phyloP scores from a whole-genome alignment of 257 asterid genomes.

The Gardenia jasminoides region DNA sequence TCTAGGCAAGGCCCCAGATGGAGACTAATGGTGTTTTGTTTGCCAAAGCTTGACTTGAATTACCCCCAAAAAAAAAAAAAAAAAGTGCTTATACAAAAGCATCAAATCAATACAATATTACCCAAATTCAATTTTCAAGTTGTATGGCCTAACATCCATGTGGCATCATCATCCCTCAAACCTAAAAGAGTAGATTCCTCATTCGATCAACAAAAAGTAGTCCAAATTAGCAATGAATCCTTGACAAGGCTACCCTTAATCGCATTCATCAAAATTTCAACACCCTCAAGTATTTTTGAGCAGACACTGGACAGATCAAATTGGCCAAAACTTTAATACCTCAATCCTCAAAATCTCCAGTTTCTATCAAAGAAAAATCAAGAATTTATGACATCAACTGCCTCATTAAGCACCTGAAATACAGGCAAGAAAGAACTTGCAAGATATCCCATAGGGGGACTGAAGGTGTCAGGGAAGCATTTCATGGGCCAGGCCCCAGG shows the following conservation, averaged over 20 bases:
- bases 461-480: background rate
- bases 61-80: background rate
- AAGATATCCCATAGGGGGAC: background rate
- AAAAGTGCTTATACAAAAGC: background rate
- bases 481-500: background rate
- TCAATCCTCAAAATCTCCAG: background rate
- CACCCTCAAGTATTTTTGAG: background rate
- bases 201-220: background rate
- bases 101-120: background rate
- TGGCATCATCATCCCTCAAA: background rate
- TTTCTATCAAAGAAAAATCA: background rate
- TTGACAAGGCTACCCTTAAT: background rate
- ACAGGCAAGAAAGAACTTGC: background rate
- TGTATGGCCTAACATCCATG: background rate
- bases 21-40: background rate
- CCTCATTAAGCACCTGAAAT: background rate
- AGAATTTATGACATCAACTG: background rate
- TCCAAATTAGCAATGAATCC: background rate
- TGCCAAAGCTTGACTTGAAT: background rate
- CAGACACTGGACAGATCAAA: background rate
- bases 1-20: background rate
- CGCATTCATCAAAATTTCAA: background rate
- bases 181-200: background rate
- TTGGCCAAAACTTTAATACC: background rate
- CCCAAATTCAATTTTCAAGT: background rate